These are phyloP conservation scores for Xylariaceae sp. DNA, from an alignment of 2,329 filamentous ascomycete genomes.

Conservation along the genomic window DNA sequence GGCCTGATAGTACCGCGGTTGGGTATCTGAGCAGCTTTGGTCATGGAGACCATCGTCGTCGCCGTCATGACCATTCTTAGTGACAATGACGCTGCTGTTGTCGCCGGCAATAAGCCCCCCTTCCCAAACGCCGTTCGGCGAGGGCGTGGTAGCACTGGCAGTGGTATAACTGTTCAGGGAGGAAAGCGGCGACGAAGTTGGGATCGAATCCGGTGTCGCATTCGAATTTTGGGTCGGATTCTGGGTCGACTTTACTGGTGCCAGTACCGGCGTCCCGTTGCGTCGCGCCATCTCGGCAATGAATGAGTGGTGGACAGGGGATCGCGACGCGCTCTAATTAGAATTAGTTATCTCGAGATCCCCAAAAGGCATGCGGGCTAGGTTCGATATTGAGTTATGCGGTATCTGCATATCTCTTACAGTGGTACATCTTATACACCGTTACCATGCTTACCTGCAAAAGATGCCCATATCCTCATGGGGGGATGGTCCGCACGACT, in stretches of 20 bases:
- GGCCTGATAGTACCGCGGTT: conserved; percentile 46
- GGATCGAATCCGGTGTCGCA: not conserved
- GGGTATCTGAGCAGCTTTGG: not conserved
- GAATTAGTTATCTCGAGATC: not conserved
- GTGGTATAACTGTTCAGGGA: conserved; percentile 8
- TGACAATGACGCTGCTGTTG: not conserved
- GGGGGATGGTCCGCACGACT: too few relatives aligned
- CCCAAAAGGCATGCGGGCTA: not conserved
- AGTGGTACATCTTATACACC: not conserved
- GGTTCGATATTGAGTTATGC: not conserved
- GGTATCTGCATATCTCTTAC: not conserved
- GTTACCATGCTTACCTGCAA: too few relatives aligned
- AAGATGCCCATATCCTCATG: too few relatives aligned
- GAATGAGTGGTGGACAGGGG: not conserved
- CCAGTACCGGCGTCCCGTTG: conserved; percentile 1
- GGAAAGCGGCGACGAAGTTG: conserved; percentile 13
- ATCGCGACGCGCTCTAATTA: conserved; percentile 13
- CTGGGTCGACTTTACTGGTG: not conserved
- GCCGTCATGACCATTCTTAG: not conserved
- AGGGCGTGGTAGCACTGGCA: not conserved
- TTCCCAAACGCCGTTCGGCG: not conserved
- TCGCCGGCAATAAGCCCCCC: not conserved
- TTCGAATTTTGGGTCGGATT: not conserved
- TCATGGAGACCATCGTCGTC: not conserved
- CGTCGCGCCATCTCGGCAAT: conserved; percentile 10